Conservation (phyloP, 2,329 filamentous ascomycete species). For the Coniochaeta sp. region DNA sequence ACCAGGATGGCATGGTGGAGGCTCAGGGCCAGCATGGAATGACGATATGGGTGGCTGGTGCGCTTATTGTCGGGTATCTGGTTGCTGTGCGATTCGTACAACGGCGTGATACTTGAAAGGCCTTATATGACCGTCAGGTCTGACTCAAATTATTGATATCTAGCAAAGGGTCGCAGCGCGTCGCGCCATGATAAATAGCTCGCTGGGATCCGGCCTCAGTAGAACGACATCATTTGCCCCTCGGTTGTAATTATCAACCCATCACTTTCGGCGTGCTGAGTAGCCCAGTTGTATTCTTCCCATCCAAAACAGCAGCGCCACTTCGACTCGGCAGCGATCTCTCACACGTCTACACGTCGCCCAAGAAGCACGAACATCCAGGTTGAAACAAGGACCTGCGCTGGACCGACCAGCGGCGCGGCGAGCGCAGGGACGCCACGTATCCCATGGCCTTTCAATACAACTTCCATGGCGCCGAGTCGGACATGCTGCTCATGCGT, state of each 20-base stretch:
- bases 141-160: too few species aligned
- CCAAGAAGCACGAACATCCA: neutral
- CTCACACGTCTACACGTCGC: neutral
- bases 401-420: neutral
- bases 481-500: constrained; percentile 16
- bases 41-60: neutral
- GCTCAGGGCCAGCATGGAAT: neutral
- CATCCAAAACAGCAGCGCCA: neutral
- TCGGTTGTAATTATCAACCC: neutral
- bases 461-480: neutral
- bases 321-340: neutral
- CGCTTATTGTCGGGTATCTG: neutral
- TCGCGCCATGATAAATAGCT: neutral
- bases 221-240: neutral
- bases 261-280: neutral
- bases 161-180: too few species aligned
- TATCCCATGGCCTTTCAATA: constrained; percentile 5
- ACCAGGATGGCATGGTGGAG: neutral
- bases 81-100: neutral
- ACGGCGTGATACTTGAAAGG: neutral
- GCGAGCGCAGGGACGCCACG: neutral
- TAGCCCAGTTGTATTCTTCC: neutral
- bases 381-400: neutral
- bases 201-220: neutral
- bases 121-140: neutral